Percentiles rank a stretch among this genome's conserved stretches.
Evolutionary conservation across 495 filamentous ascomycete genomes (phyloP).

Genomic region (Tuber microsphaerosporum): DNA sequence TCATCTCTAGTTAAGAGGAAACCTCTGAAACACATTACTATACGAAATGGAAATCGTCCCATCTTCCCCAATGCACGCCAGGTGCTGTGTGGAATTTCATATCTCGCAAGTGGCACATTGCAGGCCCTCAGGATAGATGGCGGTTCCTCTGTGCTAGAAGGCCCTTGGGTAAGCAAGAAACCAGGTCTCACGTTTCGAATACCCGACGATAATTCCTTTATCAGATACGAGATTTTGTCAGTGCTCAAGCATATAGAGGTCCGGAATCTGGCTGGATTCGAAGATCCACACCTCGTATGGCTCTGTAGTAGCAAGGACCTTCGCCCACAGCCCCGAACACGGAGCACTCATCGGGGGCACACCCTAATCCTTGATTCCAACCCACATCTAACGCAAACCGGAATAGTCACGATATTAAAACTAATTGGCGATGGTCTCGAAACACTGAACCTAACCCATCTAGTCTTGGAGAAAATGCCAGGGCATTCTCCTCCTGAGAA

Average conservation of each 20-base stretch:
- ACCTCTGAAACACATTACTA: conserved; percentile 13
- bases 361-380: conserved; percentile 13
- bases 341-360: conserved; percentile 3
- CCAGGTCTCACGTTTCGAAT: conserved; percentile 6
- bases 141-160: not conserved
- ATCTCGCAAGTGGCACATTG: conserved; percentile 18
- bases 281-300: conserved; percentile 17
- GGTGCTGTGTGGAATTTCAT: conserved; percentile 22
- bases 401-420: conserved; percentile 5
- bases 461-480: not conserved
- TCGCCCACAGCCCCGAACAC: not conserved
- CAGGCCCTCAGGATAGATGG: conserved; percentile 15
- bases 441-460: not conserved
- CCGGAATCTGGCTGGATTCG: conserved; percentile 17
- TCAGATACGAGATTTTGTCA: conserved; percentile 9
- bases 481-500: not conserved
- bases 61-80: conserved; percentile 2
- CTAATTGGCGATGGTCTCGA: not conserved
- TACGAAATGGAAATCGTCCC: conserved; percentile 14
- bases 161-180: not conserved
- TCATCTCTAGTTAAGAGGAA: conserved; percentile 1
- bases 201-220: conserved; percentile 20
- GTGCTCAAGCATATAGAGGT: conserved; percentile 17
- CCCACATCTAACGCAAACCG: conserved; percentile 15
- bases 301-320: conserved; percentile 12